These are phyloP conservation scores for Centella asiatica DNA, from an alignment of 129 eudicot genomes.

Conservation along the genomic window DNA sequence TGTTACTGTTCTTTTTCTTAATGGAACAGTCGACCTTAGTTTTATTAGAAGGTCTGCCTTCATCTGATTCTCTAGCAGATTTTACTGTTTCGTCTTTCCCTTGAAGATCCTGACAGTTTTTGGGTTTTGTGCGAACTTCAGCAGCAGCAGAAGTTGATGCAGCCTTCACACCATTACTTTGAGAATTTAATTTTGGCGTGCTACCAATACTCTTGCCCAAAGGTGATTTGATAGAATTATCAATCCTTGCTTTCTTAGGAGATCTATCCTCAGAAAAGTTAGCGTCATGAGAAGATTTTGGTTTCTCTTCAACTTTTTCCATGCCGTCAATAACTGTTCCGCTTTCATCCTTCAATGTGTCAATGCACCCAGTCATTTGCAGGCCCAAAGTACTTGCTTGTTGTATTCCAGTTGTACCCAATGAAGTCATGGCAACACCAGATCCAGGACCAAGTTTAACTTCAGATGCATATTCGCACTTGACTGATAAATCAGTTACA, in stretches of 20 bases:
- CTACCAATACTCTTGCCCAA: slow-evolving; percentile 9
- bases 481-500: neutral
- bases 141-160: slow-evolving; percentile 5
- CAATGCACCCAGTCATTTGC: slow-evolving; percentile 6
- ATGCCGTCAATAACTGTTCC: slow-evolving; percentile 9
- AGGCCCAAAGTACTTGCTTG: neutral
- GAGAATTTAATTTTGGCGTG: slow-evolving; percentile 15
- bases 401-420: neutral
- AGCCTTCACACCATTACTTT: slow-evolving; percentile 24
- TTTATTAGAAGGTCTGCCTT: slow-evolving; percentile 25
- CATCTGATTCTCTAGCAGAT: slow-evolving; percentile 12
- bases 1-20: slow-evolving; percentile 14
- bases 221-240: slow-evolving; percentile 8
- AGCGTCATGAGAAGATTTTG: slow-evolving; percentile 15
- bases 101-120: slow-evolving; percentile 11
- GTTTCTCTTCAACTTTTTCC: slow-evolving; percentile 20
- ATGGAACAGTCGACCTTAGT: slow-evolving; percentile 23
- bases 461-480: slow-evolving; percentile 4
- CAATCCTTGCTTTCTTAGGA: slow-evolving; percentile 31
- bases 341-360: neutral
- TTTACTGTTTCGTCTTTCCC: slow-evolving; percentile 17
- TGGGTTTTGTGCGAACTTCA: slow-evolving; percentile 7
- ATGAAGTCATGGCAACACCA: neutral
- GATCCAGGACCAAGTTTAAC: slow-evolving; percentile 4
- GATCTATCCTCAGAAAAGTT: slow-evolving; percentile 24